Evolutionary conservation across 805 yeast genomes (phyloP).

Genomic region (Saccharomycodes ludwigii): DNA sequence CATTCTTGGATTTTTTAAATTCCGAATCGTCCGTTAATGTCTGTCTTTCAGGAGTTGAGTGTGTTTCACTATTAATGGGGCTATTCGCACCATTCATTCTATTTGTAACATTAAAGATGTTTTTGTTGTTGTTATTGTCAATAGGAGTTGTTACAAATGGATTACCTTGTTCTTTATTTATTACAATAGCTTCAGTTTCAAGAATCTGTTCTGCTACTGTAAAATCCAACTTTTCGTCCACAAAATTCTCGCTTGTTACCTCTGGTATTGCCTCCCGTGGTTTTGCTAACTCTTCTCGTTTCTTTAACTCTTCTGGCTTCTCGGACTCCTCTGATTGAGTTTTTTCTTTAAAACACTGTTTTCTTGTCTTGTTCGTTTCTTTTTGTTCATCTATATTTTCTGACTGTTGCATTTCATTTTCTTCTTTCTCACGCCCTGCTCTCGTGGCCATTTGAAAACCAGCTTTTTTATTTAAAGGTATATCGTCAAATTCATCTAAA

Average conservation of each 20-base stretch:
- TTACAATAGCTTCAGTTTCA: too few species aligned
- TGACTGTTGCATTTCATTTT: too few species aligned
- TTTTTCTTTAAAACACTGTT: not conserved
- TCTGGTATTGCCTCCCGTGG: too few species aligned
- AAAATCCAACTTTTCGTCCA: too few species aligned
- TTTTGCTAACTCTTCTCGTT: too few species aligned
- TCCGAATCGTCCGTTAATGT: conserved; percentile 1
- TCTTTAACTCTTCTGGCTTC: conserved; percentile 10
- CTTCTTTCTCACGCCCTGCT: too few species aligned
- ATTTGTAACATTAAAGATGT: conserved; percentile 4
- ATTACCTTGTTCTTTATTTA: too few species aligned
- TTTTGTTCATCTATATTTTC: conserved; percentile 1
- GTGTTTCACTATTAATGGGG: too few species aligned
- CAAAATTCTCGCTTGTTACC: too few species aligned
- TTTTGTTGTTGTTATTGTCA: conserved; percentile 5
- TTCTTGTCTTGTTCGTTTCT: not conserved
- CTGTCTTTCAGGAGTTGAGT: too few species aligned
- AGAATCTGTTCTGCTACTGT: too few species aligned
- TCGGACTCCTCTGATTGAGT: conserved; percentile 1
- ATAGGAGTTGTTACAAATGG: conserved; percentile 4
- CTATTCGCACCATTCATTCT: not conserved
- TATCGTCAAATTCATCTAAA: conserved; percentile 8
- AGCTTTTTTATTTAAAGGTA: conserved; percentile 6
- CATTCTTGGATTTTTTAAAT: conserved; percentile 1
- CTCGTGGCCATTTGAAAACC: too few species aligned